A percentile compares a stretch with the other conserved stretches of the same genome.
phyloP scores from a whole-genome alignment of 441 rosid genomes.

The Daphne laureola region DNA sequence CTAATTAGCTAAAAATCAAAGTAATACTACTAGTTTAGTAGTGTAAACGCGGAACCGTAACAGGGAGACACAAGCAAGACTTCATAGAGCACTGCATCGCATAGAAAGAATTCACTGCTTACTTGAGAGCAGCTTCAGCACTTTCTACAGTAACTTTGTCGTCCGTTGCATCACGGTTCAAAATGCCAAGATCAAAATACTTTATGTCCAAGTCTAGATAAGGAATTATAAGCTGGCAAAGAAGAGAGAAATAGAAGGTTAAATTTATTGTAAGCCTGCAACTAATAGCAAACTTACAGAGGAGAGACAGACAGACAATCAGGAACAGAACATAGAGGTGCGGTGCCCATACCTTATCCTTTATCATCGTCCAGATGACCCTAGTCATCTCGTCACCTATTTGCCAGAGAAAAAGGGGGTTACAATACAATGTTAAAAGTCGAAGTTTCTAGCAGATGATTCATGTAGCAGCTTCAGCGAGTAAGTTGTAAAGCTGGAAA shows the following conservation, averaged over 20 bases:
- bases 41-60: too few species aligned
- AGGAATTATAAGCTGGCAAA: slow-evolving; percentile 75
- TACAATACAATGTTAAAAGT: background rate
- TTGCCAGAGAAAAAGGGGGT: slow-evolving; percentile 7
- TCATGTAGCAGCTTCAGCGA: background rate
- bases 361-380: slow-evolving; percentile 77
- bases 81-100: background rate
- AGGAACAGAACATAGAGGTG: background rate
- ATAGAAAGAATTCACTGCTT: slow-evolving; percentile 17
- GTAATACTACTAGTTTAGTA: too few species aligned
- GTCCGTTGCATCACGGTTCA: slow-evolving; percentile 83
- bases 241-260: slow-evolving; percentile 16
- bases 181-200: slow-evolving; percentile 81
- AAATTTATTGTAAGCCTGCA: slow-evolving; percentile 2
- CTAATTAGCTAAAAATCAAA: too few species aligned
- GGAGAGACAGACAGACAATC: background rate
- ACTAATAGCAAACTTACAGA: background rate
- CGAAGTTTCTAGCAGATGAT: background rate
- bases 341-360: slow-evolving; percentile 51
- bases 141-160: slow-evolving; percentile 79
- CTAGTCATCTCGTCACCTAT: slow-evolving; percentile 96
- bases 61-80: background rate
- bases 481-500: background rate
- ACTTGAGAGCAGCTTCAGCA: slow-evolving; percentile 85
- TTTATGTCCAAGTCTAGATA: slow-evolving; percentile 74